These are phyloP conservation scores for Eucalyptus shirleyi DNA, from an alignment of 345 rosid genomes.

Conservation along the genomic window DNA sequence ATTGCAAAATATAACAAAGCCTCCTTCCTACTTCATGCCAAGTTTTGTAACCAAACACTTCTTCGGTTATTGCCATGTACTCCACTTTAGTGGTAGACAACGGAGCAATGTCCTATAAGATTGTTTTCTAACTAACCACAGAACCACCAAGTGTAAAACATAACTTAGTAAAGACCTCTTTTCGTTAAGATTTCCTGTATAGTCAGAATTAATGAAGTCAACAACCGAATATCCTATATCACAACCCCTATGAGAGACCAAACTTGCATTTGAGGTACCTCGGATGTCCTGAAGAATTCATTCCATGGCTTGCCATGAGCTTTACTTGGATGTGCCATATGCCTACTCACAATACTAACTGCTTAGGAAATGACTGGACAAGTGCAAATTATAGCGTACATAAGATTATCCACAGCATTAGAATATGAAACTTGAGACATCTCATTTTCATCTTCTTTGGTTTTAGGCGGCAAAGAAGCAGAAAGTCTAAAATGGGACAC, in stretches of 20 bases:
- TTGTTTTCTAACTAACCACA: no score
- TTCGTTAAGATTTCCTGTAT: background rate
- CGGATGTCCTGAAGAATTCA: background rate
- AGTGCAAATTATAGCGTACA: background rate
- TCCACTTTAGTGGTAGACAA: no score
- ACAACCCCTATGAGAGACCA: background rate
- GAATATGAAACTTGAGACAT: background rate
- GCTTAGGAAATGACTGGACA: background rate
- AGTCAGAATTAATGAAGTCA: background rate
- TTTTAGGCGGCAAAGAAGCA: background rate
- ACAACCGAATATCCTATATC: background rate
- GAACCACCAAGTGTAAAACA: background rate
- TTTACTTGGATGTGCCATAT: background rate
- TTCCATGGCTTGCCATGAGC: background rate
- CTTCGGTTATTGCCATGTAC: fast-evolving
- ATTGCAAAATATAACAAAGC: no score
- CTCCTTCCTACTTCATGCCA: no score
- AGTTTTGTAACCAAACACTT: no score
- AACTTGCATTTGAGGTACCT: background rate
- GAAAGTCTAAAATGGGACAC: background rate
- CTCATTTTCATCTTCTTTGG: background rate
- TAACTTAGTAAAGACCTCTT: background rate
- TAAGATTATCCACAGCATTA: no score
- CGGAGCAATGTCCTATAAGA: fast-evolving
- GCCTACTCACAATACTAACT: background rate